Conservation (phyloP, 192 early-diverging fungal species). For the Coemansia sp. region DNA sequence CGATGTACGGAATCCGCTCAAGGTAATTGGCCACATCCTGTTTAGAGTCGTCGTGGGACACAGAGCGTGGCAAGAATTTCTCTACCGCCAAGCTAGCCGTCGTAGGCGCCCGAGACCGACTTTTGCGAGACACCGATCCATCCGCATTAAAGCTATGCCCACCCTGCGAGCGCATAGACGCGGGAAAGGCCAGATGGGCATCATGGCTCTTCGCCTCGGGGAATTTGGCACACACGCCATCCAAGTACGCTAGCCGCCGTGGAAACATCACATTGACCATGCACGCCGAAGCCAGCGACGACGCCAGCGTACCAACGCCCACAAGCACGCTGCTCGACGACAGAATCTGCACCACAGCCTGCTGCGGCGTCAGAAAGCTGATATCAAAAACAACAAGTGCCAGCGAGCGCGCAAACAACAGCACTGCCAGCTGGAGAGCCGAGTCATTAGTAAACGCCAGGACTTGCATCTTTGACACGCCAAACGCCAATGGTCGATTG, state of each 20-base stretch:
- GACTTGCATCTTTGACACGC: constrained; percentile 34
- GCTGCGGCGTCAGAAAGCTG: constrained; percentile 36
- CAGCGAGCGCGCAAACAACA: constrained; percentile 26
- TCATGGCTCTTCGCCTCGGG: constrained; percentile 13
- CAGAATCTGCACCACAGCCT: constrained; percentile 2
- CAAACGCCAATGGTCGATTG: constrained; percentile 23
- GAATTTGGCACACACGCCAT: constrained; percentile 19
- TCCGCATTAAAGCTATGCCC: not conserved
- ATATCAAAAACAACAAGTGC: constrained; percentile 44
- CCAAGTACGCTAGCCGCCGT: constrained; percentile 9
- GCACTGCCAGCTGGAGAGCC: constrained; percentile 8
- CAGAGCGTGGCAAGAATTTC: constrained; percentile 16
- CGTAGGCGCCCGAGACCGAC: constrained; percentile 40
- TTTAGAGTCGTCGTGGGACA: not conserved
- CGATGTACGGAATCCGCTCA: constrained; percentile 45
- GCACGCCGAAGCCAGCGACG: constrained; percentile 23
- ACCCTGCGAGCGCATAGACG: too few species aligned
- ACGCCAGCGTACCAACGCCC: constrained; percentile 33
- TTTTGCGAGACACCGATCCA: constrained; percentile 3
- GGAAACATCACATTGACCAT: constrained; percentile 36
- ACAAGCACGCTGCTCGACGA: constrained; percentile 30
- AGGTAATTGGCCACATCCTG: constrained; percentile 19
- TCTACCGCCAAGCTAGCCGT: constrained; percentile 48
- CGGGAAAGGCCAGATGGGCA: constrained; percentile 15
- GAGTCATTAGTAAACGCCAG: constrained; percentile 29